Evolutionary conservation across 2,329 filamentous ascomycete genomes (phyloP).

Genomic region (Diaporthe vaccinii): DNA sequence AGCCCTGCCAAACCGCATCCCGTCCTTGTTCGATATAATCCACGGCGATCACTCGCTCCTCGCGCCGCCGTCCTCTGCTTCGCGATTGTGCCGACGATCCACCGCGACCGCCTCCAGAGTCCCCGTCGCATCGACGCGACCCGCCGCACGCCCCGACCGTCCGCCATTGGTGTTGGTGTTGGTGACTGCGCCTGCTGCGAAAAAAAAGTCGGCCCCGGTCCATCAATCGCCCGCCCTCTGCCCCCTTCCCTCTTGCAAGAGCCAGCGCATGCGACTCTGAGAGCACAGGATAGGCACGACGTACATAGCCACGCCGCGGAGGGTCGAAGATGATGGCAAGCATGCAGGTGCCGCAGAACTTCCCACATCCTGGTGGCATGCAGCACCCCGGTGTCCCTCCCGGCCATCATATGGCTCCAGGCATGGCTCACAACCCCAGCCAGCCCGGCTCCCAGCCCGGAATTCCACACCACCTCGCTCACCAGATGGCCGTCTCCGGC

Average conservation of each 20-base stretch:
- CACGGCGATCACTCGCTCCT: slow-evolving; percentile 36
- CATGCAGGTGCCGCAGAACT: slow-evolving; percentile 68
- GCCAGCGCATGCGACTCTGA: slow-evolving; percentile 63
- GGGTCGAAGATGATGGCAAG: slow-evolving; percentile 79
- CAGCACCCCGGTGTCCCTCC: slow-evolving; percentile 77
- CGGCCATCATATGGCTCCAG: slow-evolving; percentile 73
- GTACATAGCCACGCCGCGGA: slow-evolving; percentile 74
- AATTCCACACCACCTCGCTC: slow-evolving; percentile 75
- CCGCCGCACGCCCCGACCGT: slow-evolving; percentile 27
- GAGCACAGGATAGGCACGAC: slow-evolving; percentile 51
- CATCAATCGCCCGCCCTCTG: slow-evolving; percentile 5
- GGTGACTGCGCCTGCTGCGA: slow-evolving; percentile 23
- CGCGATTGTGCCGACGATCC: slow-evolving; percentile 37
- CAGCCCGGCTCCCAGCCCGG: slow-evolving; percentile 77
- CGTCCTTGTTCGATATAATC: slow-evolving; percentile 32
- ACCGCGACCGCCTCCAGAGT: slow-evolving; percentile 35
- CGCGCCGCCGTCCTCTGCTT: slow-evolving; percentile 33
- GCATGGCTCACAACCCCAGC: slow-evolving; percentile 76
- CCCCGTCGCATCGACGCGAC: slow-evolving; percentile 38
- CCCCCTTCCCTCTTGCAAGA: slow-evolving; percentile 25
- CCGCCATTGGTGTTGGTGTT: slow-evolving; percentile 35
- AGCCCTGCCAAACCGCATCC: slow-evolving; percentile 36
- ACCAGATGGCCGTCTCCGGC: slow-evolving; percentile 80
- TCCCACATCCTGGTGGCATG: slow-evolving; percentile 77
- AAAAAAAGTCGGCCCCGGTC: slow-evolving; percentile 24